Percentiles rank a stretch among this genome's conserved stretches.
These are phyloP conservation scores for Claviceps monticola DNA, from an alignment of 2,329 filamentous ascomycete species.

Conservation along the genomic window DNA sequence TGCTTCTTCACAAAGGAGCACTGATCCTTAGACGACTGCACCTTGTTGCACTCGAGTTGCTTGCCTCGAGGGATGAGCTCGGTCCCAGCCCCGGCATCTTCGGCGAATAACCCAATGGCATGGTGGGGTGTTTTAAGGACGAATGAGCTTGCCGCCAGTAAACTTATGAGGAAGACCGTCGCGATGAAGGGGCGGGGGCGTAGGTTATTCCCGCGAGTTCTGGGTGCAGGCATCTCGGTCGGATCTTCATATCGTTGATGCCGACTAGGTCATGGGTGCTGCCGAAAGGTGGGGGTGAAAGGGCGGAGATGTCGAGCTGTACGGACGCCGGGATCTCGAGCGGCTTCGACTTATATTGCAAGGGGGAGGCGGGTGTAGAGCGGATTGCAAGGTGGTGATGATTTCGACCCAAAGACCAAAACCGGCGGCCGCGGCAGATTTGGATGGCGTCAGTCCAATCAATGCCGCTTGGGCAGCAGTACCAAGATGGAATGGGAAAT, in stretches of 20 bases:
- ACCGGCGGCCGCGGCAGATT: not conserved
- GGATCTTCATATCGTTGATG: slow-evolving; percentile 8
- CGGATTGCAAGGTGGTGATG: not conserved
- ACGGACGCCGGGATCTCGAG: not conserved
- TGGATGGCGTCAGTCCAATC: not conserved
- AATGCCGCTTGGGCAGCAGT: not conserved
- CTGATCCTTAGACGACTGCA: slow-evolving; percentile 65
- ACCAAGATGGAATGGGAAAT: not conserved
- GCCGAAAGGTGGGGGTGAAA: not conserved
- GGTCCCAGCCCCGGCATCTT: not conserved
- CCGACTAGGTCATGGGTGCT: not conserved
- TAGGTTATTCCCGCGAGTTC: slow-evolving; percentile 21
- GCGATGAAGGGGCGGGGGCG: slow-evolving; percentile 35
- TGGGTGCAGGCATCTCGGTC: slow-evolving; percentile 8
- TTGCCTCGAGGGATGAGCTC: slow-evolving; percentile 14
- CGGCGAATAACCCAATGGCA: not conserved
- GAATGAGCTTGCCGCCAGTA: slow-evolving; percentile 32
- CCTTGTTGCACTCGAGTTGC: slow-evolving; percentile 54
- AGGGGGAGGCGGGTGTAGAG: not conserved
- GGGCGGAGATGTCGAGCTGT: not conserved
- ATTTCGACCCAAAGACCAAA: not conserved
- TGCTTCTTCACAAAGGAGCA: slow-evolving; percentile 75
- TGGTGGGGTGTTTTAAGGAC: slow-evolving; percentile 13
- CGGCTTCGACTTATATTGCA: not conserved
- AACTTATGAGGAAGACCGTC: slow-evolving; percentile 30